Evolutionary conservation across 2,329 filamentous ascomycete genomes (phyloP), one percentile per base, ranked within the genome.

Genomic region (Mycosphaerelloides madeirae): DNA sequence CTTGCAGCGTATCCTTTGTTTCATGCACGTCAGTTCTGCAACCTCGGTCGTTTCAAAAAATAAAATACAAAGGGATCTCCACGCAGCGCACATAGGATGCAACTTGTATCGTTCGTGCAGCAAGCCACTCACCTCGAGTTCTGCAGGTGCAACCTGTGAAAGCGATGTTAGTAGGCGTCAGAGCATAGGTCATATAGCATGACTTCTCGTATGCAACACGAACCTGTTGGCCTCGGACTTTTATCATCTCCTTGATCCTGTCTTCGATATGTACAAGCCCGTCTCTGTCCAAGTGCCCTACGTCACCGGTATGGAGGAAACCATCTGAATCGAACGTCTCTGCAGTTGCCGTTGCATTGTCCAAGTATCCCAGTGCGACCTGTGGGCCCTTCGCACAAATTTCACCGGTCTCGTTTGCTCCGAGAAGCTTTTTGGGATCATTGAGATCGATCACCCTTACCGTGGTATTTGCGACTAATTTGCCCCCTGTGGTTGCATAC

Each of bases 201-300:
- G 6, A 5, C 22, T 25, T 9, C 22, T 25, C 22, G 22, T 9
- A 5, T 5, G 22, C 22, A 6, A 9, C 9, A 25, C 22, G 22
- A 25, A 25, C 22, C 4, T 73, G 75, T 29, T 81, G 75, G 0
- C 80, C 80, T 50, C 83, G 82, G 8, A 83, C 79, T 58, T 84
- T 84, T 62, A 83, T 80, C 70, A 83, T 76, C 61, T 84, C 80
- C 65, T 84, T 85, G 59, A 84, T 78, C 0, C 80, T 71, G 55
- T 84, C 80, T 1, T 72, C 70, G 43, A 81, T 79, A 20, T 73
- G 72, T 8, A 84, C 66, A 50, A 80, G 68, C 0, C 77, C 79
- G 46, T 80, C 72, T 0, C 62, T 57, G 41, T 80, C 76, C 12
- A 83, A 73, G 6, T 65, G 60, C 2, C 79, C 81, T 32, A 76